phyloP scores from a whole-genome alignment of 345 rosid species.

The Salix caprea region DNA sequence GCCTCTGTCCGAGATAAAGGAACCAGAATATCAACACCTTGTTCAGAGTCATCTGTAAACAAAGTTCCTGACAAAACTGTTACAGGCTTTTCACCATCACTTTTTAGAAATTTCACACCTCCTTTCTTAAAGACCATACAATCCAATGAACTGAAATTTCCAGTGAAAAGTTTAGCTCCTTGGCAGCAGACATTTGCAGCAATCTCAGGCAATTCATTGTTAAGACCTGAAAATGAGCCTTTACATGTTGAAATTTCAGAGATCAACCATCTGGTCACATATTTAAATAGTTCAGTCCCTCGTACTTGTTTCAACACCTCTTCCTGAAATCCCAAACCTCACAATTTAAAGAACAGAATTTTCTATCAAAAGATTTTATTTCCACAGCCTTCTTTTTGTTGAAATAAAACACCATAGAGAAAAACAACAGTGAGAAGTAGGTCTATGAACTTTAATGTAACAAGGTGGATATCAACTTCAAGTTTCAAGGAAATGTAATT shows the following conservation, averaged over 20 bases:
- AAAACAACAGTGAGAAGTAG: too few species aligned
- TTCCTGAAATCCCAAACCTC: slow-evolving; percentile 28
- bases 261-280: slow-evolving; percentile 36
- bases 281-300: slow-evolving; percentile 27
- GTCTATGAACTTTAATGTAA: too few species aligned
- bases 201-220: slow-evolving; percentile 39
- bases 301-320: slow-evolving; percentile 35
- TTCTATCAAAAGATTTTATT: not conserved
- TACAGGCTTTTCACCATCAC: slow-evolving; percentile 35
- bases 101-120: slow-evolving; percentile 51
- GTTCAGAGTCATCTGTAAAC: slow-evolving; percentile 44
- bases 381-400: too few species aligned
- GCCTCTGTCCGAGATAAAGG: slow-evolving; percentile 35
- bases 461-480: too few species aligned
- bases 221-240: slow-evolving; percentile 22
- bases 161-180: slow-evolving; percentile 54
- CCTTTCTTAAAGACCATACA: slow-evolving; percentile 54
- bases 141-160: slow-evolving; percentile 33
- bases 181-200: slow-evolving; percentile 51
- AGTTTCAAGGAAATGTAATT: too few species aligned
- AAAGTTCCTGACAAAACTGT: slow-evolving; percentile 51
- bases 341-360: not conserved
- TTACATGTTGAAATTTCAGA: slow-evolving; percentile 41
- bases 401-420: too few species aligned
- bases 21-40: slow-evolving; percentile 51